Evolutionary conservation across 2,329 filamentous ascomycete genomes (phyloP), one percentile per base, ranked within the genome.

Genomic region (Alternaria incomplexa): DNA sequence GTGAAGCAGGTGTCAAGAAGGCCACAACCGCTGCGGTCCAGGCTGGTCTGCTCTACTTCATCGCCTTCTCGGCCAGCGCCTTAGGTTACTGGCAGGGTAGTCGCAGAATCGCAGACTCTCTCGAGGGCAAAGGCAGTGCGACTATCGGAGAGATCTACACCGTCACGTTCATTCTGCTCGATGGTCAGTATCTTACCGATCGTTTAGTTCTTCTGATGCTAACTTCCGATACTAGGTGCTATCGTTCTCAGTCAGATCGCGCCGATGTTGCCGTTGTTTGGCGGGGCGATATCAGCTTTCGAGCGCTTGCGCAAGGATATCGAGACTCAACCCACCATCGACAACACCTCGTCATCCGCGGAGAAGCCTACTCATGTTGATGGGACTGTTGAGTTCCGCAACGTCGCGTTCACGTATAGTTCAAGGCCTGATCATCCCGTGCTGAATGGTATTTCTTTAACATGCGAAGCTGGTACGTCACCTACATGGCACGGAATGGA

Each of bases 11-110:
- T 3, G 83, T 88, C 62, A 86, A 87, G 65, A 91, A 90, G 73
- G 85, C 87, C 0, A 77, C 84, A 2, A 82, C 85, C 1, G 82
- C 85, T 25, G 90, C 86, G 5, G 75, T 86, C 0, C 88, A 90
- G 71, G 83, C 87, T 8, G 89, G 89, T 10, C 75, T 86, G 15
- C 79, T 91, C 7, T 91, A 90, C 73, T 91, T 91, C 65, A 86
- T 91, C 66, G 87, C 88, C 5, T 91, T 90, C 66, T 85, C 87
- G 3, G 88, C 88, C 7, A 91, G 91, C 73, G 88, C 87, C 2
- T 81, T 91, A 13, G 88, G 89, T 0, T 91, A 90, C 72, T 91
- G 88, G 88, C 85, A 90, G 73, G 89, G 89, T 51, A 89, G 87
- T 65, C 83, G 81, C 36, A 84, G 84, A 55, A 84, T 89, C 45